Evolutionary conservation across 2,329 filamentous ascomycete species (phyloP), one percentile per base, ranked within the genome.

Genomic region (Pseudodiploospora longispora): DNA sequence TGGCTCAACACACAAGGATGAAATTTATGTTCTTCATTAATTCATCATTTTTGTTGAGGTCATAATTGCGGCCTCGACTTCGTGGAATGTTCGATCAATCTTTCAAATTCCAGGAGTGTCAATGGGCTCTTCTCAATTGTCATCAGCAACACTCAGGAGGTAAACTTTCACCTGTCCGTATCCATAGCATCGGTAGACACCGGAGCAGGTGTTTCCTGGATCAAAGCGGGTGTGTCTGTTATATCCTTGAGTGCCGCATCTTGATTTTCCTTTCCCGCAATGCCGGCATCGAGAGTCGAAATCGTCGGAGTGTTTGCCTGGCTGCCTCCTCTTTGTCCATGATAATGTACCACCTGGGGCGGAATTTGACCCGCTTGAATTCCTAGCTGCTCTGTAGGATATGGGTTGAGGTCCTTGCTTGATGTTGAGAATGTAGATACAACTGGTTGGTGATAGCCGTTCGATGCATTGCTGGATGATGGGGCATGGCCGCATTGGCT

Each of bases 351-450:
- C 3, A 83, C 80, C 55, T 83, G 80, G 7, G 80, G 80, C 28
- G 79, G 78, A 10, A 74, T 68, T 58, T 83, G 79, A 10, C 79
- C 79, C 34, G 75, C 74, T 51, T 81, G 76, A 3, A 76, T 72
- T 10, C 79, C 80, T 5, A 83, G 64, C 40, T 82, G 69, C 52
- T 83, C 77, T 29, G 79, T 82, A 5, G 81, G 80, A 55, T 84
- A 84, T 1, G 76, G 81, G 54, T 84, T 77, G 30, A 85, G 65
- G 56, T 85, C 81, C 59, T 81, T 82, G 62, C 80, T 83, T 7
- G 80, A 84, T 2, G 81, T 85, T 32, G 80, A 84, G 55, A 85
- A 85, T 27, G 78, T 82, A 37, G 80, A 84, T 36, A 84, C 75
- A 27, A 83, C 68, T 5, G 81, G 80, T 57, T 83, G 79, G 56